Base-by-base conservation (phyloP, 306 rosid genomes). In the Inga oerstediana region DNA sequence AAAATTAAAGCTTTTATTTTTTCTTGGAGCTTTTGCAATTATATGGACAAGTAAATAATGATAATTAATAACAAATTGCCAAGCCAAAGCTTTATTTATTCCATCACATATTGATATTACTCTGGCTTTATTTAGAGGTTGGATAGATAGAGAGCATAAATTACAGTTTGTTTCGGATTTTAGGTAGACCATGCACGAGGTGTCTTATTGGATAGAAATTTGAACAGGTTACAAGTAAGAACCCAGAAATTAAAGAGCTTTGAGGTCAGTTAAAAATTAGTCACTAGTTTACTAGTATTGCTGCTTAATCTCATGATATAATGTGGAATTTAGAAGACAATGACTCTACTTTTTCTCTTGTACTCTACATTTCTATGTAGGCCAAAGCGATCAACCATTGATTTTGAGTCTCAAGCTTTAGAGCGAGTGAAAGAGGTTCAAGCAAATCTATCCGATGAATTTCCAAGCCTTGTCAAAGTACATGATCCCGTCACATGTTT, bases 401-500 rank as follows among this genome's bases (percentile, higher is more conserved):
- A 66, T 79, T 76, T 59, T 76, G 72, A 30, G 79, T 39, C 73
- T 48, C 71, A 67, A 19, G 76, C 67, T 34, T 34, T 80, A 35
- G 75, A 78, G 52, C 85, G 56, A 80, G 94, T 88, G 46, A 65
- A 78, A 49, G 88, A 82, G 81, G 67, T 89, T 78, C 85, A 84
- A 78, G 78, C 87, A 67, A 87, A 41, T 65, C 76, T 89, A 10
- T 81, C 79, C 13, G 82, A 81, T 35, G 48, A 81, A 43, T 84
- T 56, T 56, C 94, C 91, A 30, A 84, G 80, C 85, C 15, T 89
- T 7, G 54, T 86, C 54, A 91, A 91, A 76, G 85, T 10, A 11
- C 72, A 87, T 91, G 92, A 82, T 84, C 12, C 91, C 70, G 39
- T 91, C 94, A 70, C 91, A 91, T 75, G 91, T 87, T 27, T 30